phyloP scores from a whole-genome alignment of 352 stramenopile species.

The Globisporangium irregulare region DNA sequence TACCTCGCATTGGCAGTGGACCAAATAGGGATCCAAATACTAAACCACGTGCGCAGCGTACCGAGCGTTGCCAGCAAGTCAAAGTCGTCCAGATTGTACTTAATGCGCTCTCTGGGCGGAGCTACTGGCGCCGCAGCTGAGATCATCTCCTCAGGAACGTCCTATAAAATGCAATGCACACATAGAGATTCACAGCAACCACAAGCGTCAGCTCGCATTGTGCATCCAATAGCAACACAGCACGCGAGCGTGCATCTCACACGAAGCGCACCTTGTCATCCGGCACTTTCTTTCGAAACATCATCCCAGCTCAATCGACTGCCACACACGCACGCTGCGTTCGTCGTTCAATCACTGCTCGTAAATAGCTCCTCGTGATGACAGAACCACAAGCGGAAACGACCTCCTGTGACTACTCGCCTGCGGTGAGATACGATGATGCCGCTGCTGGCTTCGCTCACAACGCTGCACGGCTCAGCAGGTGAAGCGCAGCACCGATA shows the following conservation, averaged over 20 bases:
- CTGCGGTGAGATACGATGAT: neutral
- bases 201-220: neutral
- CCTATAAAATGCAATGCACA: conserved; percentile 15
- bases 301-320: conserved; percentile 2
- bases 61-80: conserved; percentile 74
- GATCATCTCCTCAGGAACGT: conserved; percentile 47
- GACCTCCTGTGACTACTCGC: neutral
- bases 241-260: neutral
- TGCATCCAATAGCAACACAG: neutral
- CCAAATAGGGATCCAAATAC: neutral
- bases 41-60: neutral
- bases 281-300: conserved; percentile 39
- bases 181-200: neutral
- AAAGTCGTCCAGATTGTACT: conserved; percentile 70
- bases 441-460: neutral
- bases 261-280: conserved; percentile 32
- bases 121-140: conserved; percentile 45
- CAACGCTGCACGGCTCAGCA: neutral
- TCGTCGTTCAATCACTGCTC: neutral
- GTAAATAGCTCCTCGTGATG: neutral
- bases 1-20: neutral
- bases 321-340: neutral
- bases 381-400: neutral
- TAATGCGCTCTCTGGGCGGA: conserved; percentile 26
- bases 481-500: neutral